phyloP scores from a whole-genome alignment of 139 green algal genomes.

The Chlamydomonas incerta region DNA sequence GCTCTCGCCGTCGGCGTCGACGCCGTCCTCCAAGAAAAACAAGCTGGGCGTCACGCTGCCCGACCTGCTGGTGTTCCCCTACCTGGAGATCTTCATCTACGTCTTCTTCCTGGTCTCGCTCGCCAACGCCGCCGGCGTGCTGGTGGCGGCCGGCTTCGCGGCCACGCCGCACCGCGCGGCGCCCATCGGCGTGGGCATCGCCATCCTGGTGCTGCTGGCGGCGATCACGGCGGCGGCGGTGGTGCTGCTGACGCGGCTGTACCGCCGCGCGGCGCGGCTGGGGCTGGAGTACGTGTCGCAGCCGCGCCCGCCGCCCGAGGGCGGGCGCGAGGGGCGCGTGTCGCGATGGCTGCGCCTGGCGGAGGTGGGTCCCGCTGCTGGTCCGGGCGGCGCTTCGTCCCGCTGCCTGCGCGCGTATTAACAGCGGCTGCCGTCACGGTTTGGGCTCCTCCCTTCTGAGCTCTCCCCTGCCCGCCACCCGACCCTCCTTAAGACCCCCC shows the following conservation, averaged over 20 bases:
- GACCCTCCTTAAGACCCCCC: no score
- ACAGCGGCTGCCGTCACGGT: no score
- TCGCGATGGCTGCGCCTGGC: neutral
- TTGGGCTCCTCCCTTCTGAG: neutral
- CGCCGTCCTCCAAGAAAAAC: neutral
- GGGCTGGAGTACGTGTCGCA: neutral
- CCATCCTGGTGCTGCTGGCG: neutral
- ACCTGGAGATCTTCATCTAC: neutral
- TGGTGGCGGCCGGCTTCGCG: neutral
- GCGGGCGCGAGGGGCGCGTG: neutral
- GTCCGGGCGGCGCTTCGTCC: no score
- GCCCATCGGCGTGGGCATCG: neutral
- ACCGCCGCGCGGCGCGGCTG: neutral
- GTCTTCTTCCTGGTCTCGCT: neutral
- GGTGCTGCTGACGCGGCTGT: neutral
- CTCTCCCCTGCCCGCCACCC: no score
- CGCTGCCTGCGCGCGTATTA: no score
- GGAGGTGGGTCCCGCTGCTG: no score
- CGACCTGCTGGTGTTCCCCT: conserved; percentile 14
- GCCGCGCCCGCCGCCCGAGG: neutral
- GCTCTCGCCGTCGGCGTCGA: neutral
- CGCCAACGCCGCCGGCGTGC: neutral
- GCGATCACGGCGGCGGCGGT: neutral
- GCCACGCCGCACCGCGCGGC: neutral
- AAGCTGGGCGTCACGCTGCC: neutral